A percentile compares a stretch with the other conserved stretches of the same genome.
Evolutionary conservation across 495 filamentous ascomycete species (phyloP).

Genomic region (Tricharina praecox): DNA sequence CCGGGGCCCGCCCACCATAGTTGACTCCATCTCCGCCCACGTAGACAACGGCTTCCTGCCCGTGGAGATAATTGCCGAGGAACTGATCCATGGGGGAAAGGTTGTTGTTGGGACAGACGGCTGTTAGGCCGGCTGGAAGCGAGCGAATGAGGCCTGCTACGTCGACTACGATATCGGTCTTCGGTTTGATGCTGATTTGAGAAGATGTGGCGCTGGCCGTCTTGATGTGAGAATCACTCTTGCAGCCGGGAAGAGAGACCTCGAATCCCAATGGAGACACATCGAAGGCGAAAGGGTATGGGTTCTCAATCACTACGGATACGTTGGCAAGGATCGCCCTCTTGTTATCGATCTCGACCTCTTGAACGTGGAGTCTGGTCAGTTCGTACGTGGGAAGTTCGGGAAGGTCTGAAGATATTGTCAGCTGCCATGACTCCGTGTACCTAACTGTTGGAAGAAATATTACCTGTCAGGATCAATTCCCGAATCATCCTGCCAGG

Average conservation of each 20-base stretch:
- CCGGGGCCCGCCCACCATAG: conserved; percentile 39
- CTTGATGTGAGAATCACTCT: conserved; percentile 37
- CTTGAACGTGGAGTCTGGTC: conserved; percentile 54
- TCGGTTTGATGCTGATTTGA: conserved; percentile 45
- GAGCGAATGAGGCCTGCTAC: conserved; percentile 50
- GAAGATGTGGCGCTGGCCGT: conserved; percentile 56
- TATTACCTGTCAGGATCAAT: conserved; percentile 2
- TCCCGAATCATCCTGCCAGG: conserved; percentile 40
- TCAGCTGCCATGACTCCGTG: background rate
- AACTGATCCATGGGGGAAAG: conserved; percentile 76
- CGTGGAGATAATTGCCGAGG: conserved; percentile 64
- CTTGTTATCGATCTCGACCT: conserved; percentile 38
- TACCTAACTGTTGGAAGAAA: background rate
- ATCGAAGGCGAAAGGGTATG: conserved; percentile 54
- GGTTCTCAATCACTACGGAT: conserved; percentile 47
- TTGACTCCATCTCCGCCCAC: conserved; percentile 33
- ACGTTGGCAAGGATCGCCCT: conserved; percentile 64
- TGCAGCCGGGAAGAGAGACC: conserved; percentile 65
- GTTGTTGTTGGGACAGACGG: conserved; percentile 51
- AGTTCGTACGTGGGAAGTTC: conserved; percentile 62
- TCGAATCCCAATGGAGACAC: conserved; percentile 69
- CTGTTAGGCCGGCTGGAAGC: conserved; percentile 53
- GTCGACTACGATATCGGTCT: conserved; percentile 45
- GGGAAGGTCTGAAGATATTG: conserved; percentile 41
- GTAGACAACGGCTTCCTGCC: conserved; percentile 57